Evolutionary conservation across 257 asterid genomes (phyloP).

Genomic region (Gentiana macrophylla): DNA sequence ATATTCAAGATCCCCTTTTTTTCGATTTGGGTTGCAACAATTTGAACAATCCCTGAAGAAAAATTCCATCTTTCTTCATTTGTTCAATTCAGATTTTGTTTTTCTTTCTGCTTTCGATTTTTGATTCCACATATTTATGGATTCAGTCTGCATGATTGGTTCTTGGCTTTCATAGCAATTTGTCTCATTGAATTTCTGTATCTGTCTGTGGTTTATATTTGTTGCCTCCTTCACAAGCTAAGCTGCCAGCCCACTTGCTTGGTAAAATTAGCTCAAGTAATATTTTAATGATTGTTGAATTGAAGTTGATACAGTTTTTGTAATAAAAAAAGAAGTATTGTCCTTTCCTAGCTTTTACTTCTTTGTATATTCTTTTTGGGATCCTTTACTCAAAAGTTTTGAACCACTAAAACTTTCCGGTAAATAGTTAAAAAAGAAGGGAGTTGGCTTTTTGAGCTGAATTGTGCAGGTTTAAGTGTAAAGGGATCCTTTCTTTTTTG

Average conservation of each 20-base stretch:
- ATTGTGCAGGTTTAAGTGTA: slow-evolving; percentile 4
- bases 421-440: not conserved
- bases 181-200: too few species aligned
- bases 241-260: not conserved
- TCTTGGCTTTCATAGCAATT: too few species aligned
- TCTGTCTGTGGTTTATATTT: not conserved
- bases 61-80: slow-evolving; percentile 15
- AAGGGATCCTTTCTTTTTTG: slow-evolving; percentile 4
- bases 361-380: slow-evolving; percentile 24
- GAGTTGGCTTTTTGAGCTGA: slow-evolving; percentile 1
- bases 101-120: not conserved
- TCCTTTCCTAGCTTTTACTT: too few species aligned
- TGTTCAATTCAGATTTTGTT: not conserved
- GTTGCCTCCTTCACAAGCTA: not conserved
- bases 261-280: too few species aligned
- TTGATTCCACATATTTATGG: too few species aligned
- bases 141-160: too few species aligned
- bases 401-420: slow-evolving; percentile 29
- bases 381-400: slow-evolving; percentile 52
- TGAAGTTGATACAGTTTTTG: too few species aligned
- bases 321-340: too few species aligned
- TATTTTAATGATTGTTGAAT: too few species aligned
- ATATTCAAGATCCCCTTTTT: slow-evolving; percentile 13
- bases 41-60: not conserved
- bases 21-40: slow-evolving; percentile 12